Percentiles rank a stretch among this genome's conserved stretches.
phyloP scores from a whole-genome alignment of 768 basidiomycete species.

The Russula dissimulans region DNA sequence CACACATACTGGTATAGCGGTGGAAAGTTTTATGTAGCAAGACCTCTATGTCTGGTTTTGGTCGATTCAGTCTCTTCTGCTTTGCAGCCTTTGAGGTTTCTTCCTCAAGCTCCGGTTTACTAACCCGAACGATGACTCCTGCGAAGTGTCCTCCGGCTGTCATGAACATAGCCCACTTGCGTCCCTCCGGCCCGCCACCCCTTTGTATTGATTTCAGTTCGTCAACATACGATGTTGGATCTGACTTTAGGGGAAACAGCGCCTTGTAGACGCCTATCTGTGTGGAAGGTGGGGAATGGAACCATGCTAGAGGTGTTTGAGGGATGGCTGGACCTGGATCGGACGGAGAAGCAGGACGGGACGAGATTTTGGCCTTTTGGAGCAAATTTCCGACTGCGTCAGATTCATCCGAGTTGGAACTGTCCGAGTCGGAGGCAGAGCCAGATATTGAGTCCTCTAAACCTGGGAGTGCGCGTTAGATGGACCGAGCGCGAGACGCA shows the following conservation, averaged over 20 bases:
- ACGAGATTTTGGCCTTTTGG: constrained; percentile 42
- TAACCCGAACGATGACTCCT: constrained; percentile 75
- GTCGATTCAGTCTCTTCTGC: constrained; percentile 40
- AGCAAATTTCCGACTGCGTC: constrained; percentile 61
- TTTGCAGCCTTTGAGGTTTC: constrained; percentile 30
- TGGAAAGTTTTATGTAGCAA: constrained; percentile 93
- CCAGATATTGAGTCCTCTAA: constrained; percentile 89
- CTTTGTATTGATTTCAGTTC: constrained; percentile 61
- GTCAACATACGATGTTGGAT: constrained; percentile 41
- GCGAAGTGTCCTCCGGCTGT: constrained; percentile 98
- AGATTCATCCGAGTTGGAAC: constrained; percentile 48
- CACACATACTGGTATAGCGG: constrained; percentile 84
- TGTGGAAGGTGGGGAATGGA: constrained; percentile 76
- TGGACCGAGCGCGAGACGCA: neutral
- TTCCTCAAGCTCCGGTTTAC: constrained; percentile 35
- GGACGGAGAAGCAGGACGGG: constrained; percentile 41
- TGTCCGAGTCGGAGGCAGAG: constrained; percentile 66
- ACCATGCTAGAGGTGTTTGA: constrained; percentile 78
- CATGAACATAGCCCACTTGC: constrained; percentile 94
- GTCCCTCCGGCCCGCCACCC: constrained; percentile 38
- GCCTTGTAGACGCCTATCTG: constrained; percentile 85
- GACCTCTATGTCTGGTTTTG: constrained; percentile 73
- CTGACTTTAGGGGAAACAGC: constrained; percentile 46
- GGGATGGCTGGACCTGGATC: constrained; percentile 31
- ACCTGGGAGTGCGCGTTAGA: constrained; percentile 29